Evolutionary conservation across 176 grass and related monocot genomes (phyloP), one percentile per base, ranked within the genome.

Genomic region (Oryza glumipatula): DNA sequence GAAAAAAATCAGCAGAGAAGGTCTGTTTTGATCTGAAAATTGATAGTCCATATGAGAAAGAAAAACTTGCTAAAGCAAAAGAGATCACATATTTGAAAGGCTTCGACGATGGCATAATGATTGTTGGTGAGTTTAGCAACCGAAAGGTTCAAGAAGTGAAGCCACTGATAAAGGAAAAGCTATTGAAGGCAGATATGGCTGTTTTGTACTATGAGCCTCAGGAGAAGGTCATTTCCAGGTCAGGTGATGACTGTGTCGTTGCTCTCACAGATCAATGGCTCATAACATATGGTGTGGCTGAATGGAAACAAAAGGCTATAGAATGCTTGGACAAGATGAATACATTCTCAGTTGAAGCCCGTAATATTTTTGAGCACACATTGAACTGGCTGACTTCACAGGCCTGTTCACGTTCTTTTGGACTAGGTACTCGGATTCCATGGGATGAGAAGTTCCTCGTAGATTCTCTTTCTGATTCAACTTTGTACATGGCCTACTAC

Each of bases 381-480:
- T 71, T 94, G 72, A 83, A 77, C 74, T 97, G 94, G 94, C 72
- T 97, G 67, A 97, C 77, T 43, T 87, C 89, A 71, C 88, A 89
- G 89, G 91, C 89, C 9, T 94, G 91, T 83, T 97, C 94, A 1
- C 82, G 91, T 35, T 97, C 94, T 54, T 92, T 94, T 86, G 91
- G 94, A 19, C 84, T 97, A 39, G 94, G 94, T n/a, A 97, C 89
- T 36, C 87, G 73, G 24, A 88, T 96, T 85, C 94, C 94, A 22
- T 96, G 94, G 91, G 91, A 93, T 26, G 84, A 88, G 43, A 75
- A 92, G 60, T 92, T 92, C 51, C 85, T 96, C 35, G 89, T 94
- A 1, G 94, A 97, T 49, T 97, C 94, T 63, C 91, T 96, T 65
- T 96, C 88, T 63, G 94, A 95, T 85, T 95, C 94, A 61, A 95